Percentiles rank a stretch among this genome's conserved stretches.
Conservation (phyloP, 2,329 filamentous ascomycete genomes). For the Phialocephala subalpina region DNA sequence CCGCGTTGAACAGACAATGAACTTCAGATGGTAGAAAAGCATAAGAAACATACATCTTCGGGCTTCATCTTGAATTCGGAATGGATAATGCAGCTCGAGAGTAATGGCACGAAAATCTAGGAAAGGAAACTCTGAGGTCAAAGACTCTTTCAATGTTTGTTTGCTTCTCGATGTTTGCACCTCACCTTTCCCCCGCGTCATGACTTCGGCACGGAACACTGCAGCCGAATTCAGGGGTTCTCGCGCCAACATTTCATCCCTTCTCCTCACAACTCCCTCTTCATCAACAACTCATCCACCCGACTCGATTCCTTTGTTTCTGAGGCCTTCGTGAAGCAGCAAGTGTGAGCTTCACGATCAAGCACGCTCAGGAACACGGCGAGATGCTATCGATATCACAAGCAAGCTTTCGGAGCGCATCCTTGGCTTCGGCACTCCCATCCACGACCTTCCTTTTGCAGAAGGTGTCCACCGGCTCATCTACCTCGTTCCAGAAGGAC, state of each 20-base stretch:
- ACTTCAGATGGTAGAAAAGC: background rate
- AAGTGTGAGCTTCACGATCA: background rate
- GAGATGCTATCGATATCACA: slow-evolving; percentile 11
- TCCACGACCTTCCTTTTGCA: slow-evolving; percentile 15
- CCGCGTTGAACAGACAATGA: background rate
- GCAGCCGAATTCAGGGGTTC: background rate
- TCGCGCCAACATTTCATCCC: background rate
- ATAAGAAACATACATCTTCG: background rate
- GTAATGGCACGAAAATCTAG: background rate
- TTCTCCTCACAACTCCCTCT: background rate
- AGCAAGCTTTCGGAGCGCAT: background rate
- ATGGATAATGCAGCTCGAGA: background rate
- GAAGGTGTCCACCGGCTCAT: slow-evolving; percentile 20
- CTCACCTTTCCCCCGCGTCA: background rate
- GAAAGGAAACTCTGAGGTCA: background rate
- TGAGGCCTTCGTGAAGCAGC: background rate
- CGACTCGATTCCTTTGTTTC: background rate
- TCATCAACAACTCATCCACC: background rate
- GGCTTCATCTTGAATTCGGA: background rate
- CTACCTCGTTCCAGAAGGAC: slow-evolving; percentile 22
- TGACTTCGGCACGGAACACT: background rate
- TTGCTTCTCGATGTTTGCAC: background rate
- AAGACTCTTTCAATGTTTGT: background rate
- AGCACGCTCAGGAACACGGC: slow-evolving; percentile 13
- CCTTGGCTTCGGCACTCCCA: background rate